Evolutionary conservation across 179 eudicot genomes (phyloP).

Genomic region (Vitellaria paradoxa): DNA sequence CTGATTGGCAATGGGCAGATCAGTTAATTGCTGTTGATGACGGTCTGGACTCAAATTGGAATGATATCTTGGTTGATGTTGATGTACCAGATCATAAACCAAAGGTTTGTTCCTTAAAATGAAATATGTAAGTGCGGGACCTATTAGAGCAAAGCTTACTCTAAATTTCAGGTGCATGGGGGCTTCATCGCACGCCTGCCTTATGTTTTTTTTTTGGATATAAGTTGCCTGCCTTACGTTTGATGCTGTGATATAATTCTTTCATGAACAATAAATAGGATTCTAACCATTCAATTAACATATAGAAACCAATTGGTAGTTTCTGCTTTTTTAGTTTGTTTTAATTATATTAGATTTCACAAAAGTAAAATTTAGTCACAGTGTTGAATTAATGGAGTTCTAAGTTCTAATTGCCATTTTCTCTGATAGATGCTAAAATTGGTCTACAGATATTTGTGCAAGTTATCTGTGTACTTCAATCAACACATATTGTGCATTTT

Average conservation of each 20-base stretch:
- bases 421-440: not conserved
- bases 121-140: not conserved
- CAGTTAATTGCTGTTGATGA: constrained; percentile 58
- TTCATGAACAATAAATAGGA: not conserved
- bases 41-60: constrained; percentile 53
- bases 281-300: not conserved
- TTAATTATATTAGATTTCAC: not conserved
- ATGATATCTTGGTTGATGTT: constrained; percentile 50
- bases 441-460: not conserved
- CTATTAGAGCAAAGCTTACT: not conserved
- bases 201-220: not conserved
- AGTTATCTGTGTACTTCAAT: not conserved
- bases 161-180: not conserved
- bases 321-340: no score
- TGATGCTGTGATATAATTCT: not conserved
- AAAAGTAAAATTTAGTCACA: not conserved
- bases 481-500: not conserved
- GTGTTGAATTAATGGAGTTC: not conserved
- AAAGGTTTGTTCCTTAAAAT: constrained; percentile 41
- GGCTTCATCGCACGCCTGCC: not conserved
- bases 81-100: constrained; percentile 42
- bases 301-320: not conserved
- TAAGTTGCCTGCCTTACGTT: not conserved
- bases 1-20: constrained; percentile 78
- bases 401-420: not conserved